phyloP scores from a whole-genome alignment of 2,329 filamentous ascomycete genomes.

The Periconia digitata region DNA sequence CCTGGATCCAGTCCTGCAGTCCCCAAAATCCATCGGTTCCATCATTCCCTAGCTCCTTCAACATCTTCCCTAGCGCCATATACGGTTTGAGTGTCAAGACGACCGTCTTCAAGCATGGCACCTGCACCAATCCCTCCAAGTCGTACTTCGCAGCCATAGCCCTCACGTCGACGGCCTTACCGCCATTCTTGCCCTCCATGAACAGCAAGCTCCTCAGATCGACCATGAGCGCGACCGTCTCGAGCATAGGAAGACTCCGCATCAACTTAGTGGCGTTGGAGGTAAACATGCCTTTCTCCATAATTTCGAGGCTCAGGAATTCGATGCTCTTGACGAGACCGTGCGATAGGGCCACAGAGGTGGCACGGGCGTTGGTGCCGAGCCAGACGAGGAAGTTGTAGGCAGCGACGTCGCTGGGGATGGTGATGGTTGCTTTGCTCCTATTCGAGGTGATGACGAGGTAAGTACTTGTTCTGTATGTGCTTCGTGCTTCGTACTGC shows the following conservation, averaged over 20 bases:
- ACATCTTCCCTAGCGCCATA: background rate
- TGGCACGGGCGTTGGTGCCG: background rate
- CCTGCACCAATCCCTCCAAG: background rate
- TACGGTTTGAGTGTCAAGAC: background rate
- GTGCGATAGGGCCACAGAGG: no score
- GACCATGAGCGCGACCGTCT: background rate
- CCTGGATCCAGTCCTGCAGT: background rate
- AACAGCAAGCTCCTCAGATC: background rate
- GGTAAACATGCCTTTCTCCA: background rate
- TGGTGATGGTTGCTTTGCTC: background rate
- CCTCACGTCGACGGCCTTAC: background rate
- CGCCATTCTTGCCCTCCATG: background rate
- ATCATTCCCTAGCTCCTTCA: background rate
- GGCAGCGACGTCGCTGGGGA: constrained; percentile 1
- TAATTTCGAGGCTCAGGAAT: background rate
- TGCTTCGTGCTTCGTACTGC: no score
- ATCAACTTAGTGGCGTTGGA: background rate
- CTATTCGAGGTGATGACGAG: background rate
- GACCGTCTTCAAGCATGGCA: background rate
- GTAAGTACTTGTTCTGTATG: no score
- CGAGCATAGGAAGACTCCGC: background rate
- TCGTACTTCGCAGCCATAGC: background rate
- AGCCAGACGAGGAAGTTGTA: background rate
- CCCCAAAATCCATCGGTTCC: background rate
- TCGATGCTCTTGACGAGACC: background rate